These are phyloP conservation scores for Fagopyrum esculentum DNA, from an alignment of 148 eudicot species.

Conservation along the genomic window DNA sequence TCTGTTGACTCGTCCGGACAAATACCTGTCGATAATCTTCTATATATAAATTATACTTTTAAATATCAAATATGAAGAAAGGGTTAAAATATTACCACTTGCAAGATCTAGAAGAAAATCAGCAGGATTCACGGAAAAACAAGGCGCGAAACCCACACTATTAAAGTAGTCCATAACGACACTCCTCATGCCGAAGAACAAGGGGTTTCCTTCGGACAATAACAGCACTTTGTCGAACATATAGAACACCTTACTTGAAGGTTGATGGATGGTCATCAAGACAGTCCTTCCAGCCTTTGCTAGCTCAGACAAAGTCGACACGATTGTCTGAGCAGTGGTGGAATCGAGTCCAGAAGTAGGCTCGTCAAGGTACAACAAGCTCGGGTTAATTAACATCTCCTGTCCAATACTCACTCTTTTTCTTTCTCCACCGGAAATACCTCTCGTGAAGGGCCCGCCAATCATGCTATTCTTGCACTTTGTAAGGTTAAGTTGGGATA, in stretches of 20 bases:
- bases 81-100: constrained; percentile 32
- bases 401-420: constrained; percentile 18
- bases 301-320: constrained; percentile 48
- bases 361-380: constrained; percentile 15
- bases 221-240: constrained; percentile 73
- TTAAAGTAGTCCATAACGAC: constrained; percentile 59
- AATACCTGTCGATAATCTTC: constrained; percentile 21
- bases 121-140: constrained; percentile 70
- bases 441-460: constrained; percentile 11
- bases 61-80: no score
- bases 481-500: constrained; percentile 4
- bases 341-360: constrained; percentile 21
- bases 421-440: constrained; percentile 16
- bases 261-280: constrained; percentile 64
- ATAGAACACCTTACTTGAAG: constrained; percentile 68
- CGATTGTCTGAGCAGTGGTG: constrained; percentile 61
- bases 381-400: constrained; percentile 15
- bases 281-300: constrained; percentile 52
- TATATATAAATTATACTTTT: not conserved
- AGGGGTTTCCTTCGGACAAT: constrained; percentile 57
- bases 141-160: constrained; percentile 49
- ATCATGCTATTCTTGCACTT: constrained; percentile 12
- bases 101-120: constrained; percentile 83
- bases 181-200: constrained; percentile 59
- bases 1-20: constrained; percentile 14